phyloP scores from a whole-genome alignment of 2,329 filamentous ascomycete genomes.

The Helotiales sp. region DNA sequence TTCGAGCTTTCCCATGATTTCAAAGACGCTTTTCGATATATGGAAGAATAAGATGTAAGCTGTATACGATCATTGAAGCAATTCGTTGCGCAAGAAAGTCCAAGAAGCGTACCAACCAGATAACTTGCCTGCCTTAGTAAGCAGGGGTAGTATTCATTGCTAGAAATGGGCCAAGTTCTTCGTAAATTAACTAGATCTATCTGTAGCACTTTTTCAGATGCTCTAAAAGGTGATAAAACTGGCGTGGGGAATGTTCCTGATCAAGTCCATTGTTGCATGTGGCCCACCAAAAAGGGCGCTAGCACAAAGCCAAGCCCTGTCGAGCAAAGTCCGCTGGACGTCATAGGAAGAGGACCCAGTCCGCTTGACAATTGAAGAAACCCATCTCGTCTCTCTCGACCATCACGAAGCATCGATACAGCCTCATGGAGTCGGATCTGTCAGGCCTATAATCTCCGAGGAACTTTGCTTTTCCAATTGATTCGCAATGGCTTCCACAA shows the following conservation, averaged over 20 bases:
- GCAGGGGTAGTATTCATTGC: too few relatives aligned
- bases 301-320: constrained; percentile 1
- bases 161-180: too few relatives aligned
- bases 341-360: constrained; percentile 2
- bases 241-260: too few relatives aligned
- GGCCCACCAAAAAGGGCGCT: constrained; percentile 5
- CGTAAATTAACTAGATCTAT: too few relatives aligned
- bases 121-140: too few relatives aligned
- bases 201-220: too few relatives aligned
- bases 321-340: constrained; percentile 9
- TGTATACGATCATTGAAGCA: too few relatives aligned
- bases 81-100: too few relatives aligned
- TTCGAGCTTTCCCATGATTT: too few relatives aligned
- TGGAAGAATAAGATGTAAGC: too few relatives aligned
- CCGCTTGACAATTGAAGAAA: background rate
- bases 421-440: constrained; percentile 16
- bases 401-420: background rate
- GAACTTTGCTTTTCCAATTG: constrained; percentile 12
- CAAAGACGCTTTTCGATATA: too few relatives aligned
- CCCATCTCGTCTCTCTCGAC: background rate
- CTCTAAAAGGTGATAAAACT: background rate
- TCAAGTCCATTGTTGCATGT: background rate
- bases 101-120: too few relatives aligned
- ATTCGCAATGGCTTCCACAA: constrained; percentile 35
- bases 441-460: constrained; percentile 12